Base-by-base conservation (phyloP, 495 filamentous ascomycete genomes). In the Daldinia decipiens region DNA sequence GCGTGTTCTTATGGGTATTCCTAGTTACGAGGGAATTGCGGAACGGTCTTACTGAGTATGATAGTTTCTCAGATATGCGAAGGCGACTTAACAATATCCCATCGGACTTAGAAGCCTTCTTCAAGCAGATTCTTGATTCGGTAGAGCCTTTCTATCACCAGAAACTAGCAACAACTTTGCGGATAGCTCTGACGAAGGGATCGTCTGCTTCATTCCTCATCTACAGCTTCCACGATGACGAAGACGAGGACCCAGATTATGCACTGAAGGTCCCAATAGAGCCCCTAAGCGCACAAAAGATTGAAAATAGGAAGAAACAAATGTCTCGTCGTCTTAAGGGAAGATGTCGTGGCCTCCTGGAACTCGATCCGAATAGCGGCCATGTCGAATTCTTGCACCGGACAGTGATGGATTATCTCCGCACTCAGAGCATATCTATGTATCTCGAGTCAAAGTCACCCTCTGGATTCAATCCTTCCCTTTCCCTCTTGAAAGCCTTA, bases 1-100 rank as follows among this genome's bases (percentile, higher is more conserved):
- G 82, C 0, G 80, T 84, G 6, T 84, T 82, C 59, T 73, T 84
- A 1, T 84, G 82, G 82, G 82, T 84, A 1, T 60, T 27, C 12
- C 34, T 84, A 12, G 81, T 84, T 7, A 74, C 77, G 0, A 15
- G 59, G 6, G 54, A 54, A 13, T 67, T 83, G 0, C 39, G 76
- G 1, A 62, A 53, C 1, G 81, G 80, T 1, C 24, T 82, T n/a
- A 64, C 34, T 13, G 62, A 82, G n/a, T 50, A 71, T 4, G 79
- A 82, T 57, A 64, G 24, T 0, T 52, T 77, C 3, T 3, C 19
- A 0, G 66, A 78, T 34, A 50, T 82, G 11, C 39, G 62, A 12
- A 36, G 52, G 4, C 51, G 75, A 13, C 68, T 83, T 2, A 27
- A 65, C 15, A 39, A 36, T 8, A 39, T 82, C 13, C 81, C 81